Evolutionary conservation across 2,329 filamentous ascomycete genomes (phyloP).

Genomic region (Rasamsonia emersonii): DNA sequence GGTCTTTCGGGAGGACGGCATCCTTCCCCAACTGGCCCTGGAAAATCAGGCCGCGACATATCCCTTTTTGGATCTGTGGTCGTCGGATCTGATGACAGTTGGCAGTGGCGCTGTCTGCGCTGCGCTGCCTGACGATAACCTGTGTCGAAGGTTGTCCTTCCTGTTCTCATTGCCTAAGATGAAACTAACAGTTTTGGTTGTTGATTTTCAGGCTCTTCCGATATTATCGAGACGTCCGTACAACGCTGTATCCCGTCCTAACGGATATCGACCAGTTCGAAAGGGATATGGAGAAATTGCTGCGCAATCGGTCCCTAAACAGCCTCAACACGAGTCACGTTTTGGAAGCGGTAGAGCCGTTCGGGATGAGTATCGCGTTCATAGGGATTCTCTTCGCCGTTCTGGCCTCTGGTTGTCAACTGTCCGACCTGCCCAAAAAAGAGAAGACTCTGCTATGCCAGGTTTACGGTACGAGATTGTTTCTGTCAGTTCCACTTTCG

Average conservation of each 20-base stretch:
- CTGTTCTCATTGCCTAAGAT: not conserved
- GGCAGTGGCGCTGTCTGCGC: constrained; percentile 51
- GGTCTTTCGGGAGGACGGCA: constrained; percentile 46
- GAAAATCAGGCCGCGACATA: constrained; percentile 58
- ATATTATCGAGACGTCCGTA: constrained; percentile 49
- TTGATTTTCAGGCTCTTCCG: constrained; percentile 50
- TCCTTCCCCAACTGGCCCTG: constrained; percentile 53
- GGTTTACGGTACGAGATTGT: constrained; percentile 43
- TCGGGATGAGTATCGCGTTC: constrained; percentile 50
- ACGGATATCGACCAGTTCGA: constrained; percentile 49
- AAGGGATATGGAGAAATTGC: constrained; percentile 43
- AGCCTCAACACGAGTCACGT: constrained; percentile 26
- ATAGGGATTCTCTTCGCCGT: constrained; percentile 53
- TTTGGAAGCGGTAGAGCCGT: constrained; percentile 39
- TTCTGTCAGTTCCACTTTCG: not conserved
- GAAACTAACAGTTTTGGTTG: constrained; percentile 6
- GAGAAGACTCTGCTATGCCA: constrained; percentile 55
- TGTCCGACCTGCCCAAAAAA: constrained; percentile 48
- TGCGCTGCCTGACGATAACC: constrained; percentile 49
- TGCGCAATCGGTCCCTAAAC: constrained; percentile 40
- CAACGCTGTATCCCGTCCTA: constrained; percentile 53
- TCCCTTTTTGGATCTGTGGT: constrained; percentile 57
- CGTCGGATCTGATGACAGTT: constrained; percentile 49
- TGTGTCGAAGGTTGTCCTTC: constrained; percentile 37
- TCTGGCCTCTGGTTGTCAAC: constrained; percentile 54